phyloP scores from a whole-genome alignment of 2,329 filamentous ascomycete genomes.

The Aspergillus hortae region DNA sequence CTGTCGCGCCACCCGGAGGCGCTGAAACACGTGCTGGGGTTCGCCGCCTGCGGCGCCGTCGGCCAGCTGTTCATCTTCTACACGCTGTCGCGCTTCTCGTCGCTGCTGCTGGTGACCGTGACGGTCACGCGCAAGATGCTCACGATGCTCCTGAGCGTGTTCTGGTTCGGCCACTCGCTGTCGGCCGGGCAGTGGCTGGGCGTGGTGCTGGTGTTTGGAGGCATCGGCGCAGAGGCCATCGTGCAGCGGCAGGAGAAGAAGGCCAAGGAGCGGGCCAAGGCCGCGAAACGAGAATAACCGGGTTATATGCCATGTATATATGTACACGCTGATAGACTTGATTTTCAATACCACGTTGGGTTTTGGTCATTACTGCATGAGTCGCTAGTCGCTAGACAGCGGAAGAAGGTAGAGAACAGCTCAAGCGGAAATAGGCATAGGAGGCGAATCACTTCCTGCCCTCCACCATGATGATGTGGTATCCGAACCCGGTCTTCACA shows the following conservation, averaged over 20 bases:
- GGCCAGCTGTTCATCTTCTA: conserved; percentile 98
- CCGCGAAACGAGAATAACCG: conserved; percentile 28
- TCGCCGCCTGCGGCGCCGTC: conserved; percentile 83
- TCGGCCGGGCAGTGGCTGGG: conserved; percentile 90
- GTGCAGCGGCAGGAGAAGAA: conserved; percentile 80
- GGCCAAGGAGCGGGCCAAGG: conserved; percentile 67
- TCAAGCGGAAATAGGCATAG: not conserved
- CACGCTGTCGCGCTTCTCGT: conserved; percentile 88
- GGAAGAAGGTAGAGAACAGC: too few relatives aligned
- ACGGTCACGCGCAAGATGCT: conserved; percentile 99
- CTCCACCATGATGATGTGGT: conserved; percentile 67
- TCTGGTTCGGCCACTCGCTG: conserved; percentile 88
- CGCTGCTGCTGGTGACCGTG: conserved; percentile 87
- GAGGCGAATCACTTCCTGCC: conserved; percentile 50
- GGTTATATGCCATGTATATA: not conserved
- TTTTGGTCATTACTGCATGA: too few relatives aligned
- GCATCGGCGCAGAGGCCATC: conserved; percentile 83
- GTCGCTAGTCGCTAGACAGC: too few relatives aligned
- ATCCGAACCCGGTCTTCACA: conserved; percentile 62
- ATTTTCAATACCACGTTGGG: not conserved
- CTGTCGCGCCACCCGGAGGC: conserved; percentile 75
- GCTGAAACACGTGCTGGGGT: conserved; percentile 83
- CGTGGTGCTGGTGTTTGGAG: conserved; percentile 88
- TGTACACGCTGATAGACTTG: not conserved
- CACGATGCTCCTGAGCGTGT: conserved; percentile 94